These are phyloP conservation scores for Cutaneotrichosporon sp. DNA, from an alignment of 1,284 basidiomycete genomes.

Conservation along the genomic window DNA sequence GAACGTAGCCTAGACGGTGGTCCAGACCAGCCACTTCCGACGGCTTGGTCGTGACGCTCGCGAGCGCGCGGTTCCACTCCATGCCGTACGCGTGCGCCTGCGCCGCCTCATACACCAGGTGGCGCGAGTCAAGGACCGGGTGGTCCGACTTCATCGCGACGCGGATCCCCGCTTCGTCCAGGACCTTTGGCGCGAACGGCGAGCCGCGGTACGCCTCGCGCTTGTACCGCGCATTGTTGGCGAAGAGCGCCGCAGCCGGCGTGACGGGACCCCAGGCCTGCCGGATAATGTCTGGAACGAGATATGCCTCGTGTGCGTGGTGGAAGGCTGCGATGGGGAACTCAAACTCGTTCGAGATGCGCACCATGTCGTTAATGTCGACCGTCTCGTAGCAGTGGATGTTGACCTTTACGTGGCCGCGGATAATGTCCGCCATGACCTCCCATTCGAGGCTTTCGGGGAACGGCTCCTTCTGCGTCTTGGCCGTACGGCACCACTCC, in stretches of 20 bases:
- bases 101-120: slow-evolving; percentile 76
- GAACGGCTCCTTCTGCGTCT: slow-evolving; percentile 53
- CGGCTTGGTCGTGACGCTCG: slow-evolving; percentile 70
- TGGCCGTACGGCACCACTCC: slow-evolving; percentile 58
- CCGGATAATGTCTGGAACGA: slow-evolving; percentile 65
- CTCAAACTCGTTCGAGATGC: slow-evolving; percentile 72
- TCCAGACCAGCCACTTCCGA: slow-evolving; percentile 70
- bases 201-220: slow-evolving; percentile 78
- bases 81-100: slow-evolving; percentile 71
- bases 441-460: slow-evolving; percentile 79
- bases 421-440: slow-evolving; percentile 75
- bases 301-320: slow-evolving; percentile 69
- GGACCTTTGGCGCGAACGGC: slow-evolving; percentile 74
- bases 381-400: slow-evolving; percentile 73
- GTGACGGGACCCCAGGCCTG: slow-evolving; percentile 36
- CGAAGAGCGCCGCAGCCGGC: slow-evolving; percentile 70
- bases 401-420: slow-evolving; percentile 62
- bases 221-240: slow-evolving; percentile 63
- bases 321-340: slow-evolving; percentile 25
- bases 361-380: slow-evolving; percentile 59
- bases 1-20: slow-evolving; percentile 73
- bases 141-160: slow-evolving; percentile 67
- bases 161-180: slow-evolving; percentile 65
- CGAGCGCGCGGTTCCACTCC: slow-evolving; percentile 41
- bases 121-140: slow-evolving; percentile 63